These are phyloP conservation scores for Cucumis variabilis DNA, from an alignment of 331 rosid genomes.

Conservation along the genomic window DNA sequence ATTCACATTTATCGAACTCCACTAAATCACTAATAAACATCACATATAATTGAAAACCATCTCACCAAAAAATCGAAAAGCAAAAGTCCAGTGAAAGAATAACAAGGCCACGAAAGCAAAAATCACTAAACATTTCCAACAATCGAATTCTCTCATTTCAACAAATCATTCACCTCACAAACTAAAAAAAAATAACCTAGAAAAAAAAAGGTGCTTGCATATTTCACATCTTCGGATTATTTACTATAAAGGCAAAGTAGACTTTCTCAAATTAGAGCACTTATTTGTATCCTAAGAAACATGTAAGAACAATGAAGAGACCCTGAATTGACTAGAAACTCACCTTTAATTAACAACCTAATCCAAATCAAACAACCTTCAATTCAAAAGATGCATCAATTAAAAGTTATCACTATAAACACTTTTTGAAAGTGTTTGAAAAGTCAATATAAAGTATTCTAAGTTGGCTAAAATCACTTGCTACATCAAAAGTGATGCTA, in stretches of 20 bases:
- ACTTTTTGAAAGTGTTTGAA: not conserved
- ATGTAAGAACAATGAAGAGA: not conserved
- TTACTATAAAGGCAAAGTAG: not conserved
- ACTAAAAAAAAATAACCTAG: too few species aligned
- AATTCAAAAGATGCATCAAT: not conserved
- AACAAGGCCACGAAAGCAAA: too few species aligned
- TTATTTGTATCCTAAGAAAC: not conserved
- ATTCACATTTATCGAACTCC: too few species aligned
- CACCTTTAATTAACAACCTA: not conserved
- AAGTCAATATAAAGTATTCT: not conserved
- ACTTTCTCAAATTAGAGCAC: not conserved
- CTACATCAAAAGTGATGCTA: too few species aligned
- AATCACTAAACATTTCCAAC: too few species aligned
- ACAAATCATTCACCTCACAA: too few species aligned
- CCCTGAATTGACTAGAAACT: not conserved
- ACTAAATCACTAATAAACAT: too few species aligned
- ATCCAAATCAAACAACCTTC: not conserved
- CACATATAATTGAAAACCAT: too few species aligned
- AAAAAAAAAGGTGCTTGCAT: slow-evolving; percentile 4
- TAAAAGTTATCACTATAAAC: not conserved
- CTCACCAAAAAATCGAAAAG: too few species aligned
- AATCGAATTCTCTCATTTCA: too few species aligned
- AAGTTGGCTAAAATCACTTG: too few species aligned
- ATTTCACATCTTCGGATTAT: not conserved
- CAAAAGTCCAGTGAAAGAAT: too few species aligned